Evolutionary conservation across 192 early-diverging fungal genomes (phyloP).

Genomic region (Podila minutissima): DNA sequence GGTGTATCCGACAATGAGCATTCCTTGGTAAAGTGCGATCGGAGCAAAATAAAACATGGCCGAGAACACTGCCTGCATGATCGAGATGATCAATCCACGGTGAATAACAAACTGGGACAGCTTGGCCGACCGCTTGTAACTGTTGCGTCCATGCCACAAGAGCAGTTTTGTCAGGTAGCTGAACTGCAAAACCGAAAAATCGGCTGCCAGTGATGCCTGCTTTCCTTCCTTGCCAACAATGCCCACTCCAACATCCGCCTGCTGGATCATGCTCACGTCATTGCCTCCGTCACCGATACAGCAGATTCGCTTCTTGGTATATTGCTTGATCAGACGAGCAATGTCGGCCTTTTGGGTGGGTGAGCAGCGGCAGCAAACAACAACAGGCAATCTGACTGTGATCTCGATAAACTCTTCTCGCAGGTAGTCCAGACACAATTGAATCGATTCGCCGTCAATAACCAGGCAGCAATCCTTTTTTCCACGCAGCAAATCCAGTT

Average conservation of each 20-base stretch:
- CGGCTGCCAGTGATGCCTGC: conserved; percentile 94
- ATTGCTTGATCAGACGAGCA: conserved; percentile 79
- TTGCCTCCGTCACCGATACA: conserved; percentile 98
- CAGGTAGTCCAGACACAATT: conserved; percentile 78
- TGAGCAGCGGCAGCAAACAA: conserved; percentile 95
- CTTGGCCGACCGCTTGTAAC: conserved; percentile 93
- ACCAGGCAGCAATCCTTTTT: conserved; percentile 84
- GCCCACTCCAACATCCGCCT: conserved; percentile 94
- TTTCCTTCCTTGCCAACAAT: conserved; percentile 97
- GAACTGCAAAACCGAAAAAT: conserved; percentile 93
- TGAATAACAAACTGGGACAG: conserved; percentile 97
- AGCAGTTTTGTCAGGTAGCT: conserved; percentile 85
- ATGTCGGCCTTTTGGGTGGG: conserved; percentile 98
- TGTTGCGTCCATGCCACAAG: conserved; percentile 96
- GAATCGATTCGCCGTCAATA: conserved; percentile 93
- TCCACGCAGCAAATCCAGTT: conserved; percentile 76
- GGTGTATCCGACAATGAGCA: conserved; percentile 92
- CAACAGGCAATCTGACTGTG: conserved; percentile 80
- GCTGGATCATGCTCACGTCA: conserved; percentile 98
- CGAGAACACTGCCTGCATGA: conserved; percentile 98
- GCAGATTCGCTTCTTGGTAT: conserved; percentile 79
- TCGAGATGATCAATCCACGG: conserved; percentile 95
- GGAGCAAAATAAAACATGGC: conserved; percentile 97
- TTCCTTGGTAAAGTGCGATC: conserved; percentile 92
- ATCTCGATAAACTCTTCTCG: conserved; percentile 82